Evolutionary conservation across 202 grass and related monocot species (phyloP), one percentile per base, ranked within the genome.

Genomic region (Schoenoplectus triqueter): DNA sequence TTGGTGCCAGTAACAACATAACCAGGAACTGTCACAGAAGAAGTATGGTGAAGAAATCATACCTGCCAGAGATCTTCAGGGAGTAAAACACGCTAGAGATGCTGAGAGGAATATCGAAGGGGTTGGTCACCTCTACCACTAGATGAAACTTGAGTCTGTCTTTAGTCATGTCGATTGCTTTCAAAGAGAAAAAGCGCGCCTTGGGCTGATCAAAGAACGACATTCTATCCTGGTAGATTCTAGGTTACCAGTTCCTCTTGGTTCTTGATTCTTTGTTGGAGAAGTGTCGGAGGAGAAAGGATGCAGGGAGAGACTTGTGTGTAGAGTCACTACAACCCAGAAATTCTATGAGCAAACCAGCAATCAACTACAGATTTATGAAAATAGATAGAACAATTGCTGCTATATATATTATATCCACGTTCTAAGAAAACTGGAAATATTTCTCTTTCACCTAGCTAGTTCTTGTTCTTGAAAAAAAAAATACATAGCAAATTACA

Each of bases 111-210:
- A n/a, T 2, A 73, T 73, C 45, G 7, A 7, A 50, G 1, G 7
- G 69, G 69, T 50, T 73, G 45, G 18, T 73, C 69, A 73, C 69
- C 45, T 73, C 69, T 20, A 73, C 20, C 69, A 50, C 17, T 19
- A 50, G n/a, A 2, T 19, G 45, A 19, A 73, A 73, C 42, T 49
- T 50, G 45, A 73, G 45, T n/a, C 2, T 49, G 45, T 50, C 45
- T 49, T 3, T 73, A 2, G 45, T 73, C 7, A 50, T 50, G 69
- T 73, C 3, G 15, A 45, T 49, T 73, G 67, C 67, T 39, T 47
- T 70, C 2, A 70, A 44, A 46, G 67, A 70, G 41, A 70, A 14
- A 47, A 70, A 70, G 41, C 46, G 69, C 19, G 44, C 68, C 69
- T 73, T 45, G 0, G 69, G 45, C 69, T 73, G 45, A 18, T 15